A percentile compares a stretch with the other conserved stretches of the same genome.
Evolutionary conservation across 164 flowering plant species (phyloP).

Genomic region (Nymphaea thermarum): DNA sequence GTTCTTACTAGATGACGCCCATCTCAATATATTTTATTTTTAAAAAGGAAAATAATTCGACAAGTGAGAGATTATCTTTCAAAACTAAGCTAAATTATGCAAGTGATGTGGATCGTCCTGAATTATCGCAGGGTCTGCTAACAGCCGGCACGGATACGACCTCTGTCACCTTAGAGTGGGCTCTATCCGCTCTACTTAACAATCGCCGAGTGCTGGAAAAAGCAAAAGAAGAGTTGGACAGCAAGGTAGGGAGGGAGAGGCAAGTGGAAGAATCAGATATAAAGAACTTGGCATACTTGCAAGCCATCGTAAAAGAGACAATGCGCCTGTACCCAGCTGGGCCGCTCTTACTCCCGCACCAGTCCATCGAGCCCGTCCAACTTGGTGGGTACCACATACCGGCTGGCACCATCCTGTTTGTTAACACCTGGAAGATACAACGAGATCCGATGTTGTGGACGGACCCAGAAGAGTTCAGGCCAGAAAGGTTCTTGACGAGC

Average conservation of each 20-base stretch:
- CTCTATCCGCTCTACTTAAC: not conserved
- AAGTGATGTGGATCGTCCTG: too few relatives aligned
- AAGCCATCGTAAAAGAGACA: conserved; percentile 7
- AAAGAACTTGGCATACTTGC: not conserved
- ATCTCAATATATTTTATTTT: too few relatives aligned
- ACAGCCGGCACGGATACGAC: not conserved
- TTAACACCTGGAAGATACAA: conserved; percentile 40
- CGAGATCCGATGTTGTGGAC: conserved; percentile 41
- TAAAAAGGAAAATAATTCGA: too few relatives aligned
- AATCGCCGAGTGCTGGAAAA: not conserved
- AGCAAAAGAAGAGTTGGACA: not conserved
- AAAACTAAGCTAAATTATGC: not conserved
- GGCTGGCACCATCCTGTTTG: conserved; percentile 24
- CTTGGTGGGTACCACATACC: conserved; percentile 23
- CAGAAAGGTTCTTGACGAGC: conserved; percentile 28
- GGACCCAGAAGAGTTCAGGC: conserved; percentile 31
- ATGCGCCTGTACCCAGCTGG: conserved; percentile 28
- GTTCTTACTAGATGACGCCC: too few relatives aligned
- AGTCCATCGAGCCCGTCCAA: conserved; percentile 20
- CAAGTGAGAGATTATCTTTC: too few relatives aligned
- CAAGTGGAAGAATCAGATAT: not conserved
- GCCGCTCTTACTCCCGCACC: conserved; percentile 38
- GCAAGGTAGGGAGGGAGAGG: not conserved
- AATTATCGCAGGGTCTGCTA: not conserved
- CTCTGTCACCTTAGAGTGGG: not conserved